phyloP scores from a whole-genome alignment of 2,329 filamentous ascomycete species.

The Neurospora sp. region DNA sequence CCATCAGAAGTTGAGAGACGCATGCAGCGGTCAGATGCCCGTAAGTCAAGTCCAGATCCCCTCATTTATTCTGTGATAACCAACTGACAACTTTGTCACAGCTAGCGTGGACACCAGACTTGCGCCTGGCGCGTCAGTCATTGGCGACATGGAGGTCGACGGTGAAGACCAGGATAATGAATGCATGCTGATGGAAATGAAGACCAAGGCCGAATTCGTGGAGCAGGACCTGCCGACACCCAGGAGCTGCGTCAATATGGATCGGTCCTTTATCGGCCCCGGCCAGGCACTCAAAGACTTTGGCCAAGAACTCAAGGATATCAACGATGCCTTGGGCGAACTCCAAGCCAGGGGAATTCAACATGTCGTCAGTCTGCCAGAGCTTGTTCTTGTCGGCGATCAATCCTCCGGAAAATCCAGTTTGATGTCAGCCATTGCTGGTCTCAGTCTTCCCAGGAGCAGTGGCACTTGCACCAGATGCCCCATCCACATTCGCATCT shows the following conservation, averaged over 20 bases:
- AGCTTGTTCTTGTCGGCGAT: slow-evolving; percentile 75
- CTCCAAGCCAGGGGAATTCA: slow-evolving; percentile 66
- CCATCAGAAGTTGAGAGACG: slow-evolving; percentile 3
- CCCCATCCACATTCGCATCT: slow-evolving; percentile 69
- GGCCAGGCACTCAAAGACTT: slow-evolving; percentile 41
- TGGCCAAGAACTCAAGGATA: slow-evolving; percentile 52
- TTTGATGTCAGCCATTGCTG: slow-evolving; percentile 53
- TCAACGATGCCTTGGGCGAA: slow-evolving; percentile 56
- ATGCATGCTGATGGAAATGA: slow-evolving; percentile 21
- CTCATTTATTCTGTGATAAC: not conserved
- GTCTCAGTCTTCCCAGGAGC: slow-evolving; percentile 61
- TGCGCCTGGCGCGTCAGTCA: not conserved
- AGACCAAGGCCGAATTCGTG: slow-evolving; percentile 4
- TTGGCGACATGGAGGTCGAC: not conserved
- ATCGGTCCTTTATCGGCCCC: slow-evolving; percentile 22
- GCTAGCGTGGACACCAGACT: slow-evolving; percentile 21
- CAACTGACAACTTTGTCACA: slow-evolving; percentile 7
- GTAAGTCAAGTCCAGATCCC: slow-evolving; percentile 7
- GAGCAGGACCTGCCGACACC: slow-evolving; percentile 2
- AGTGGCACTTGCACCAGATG: slow-evolving; percentile 71
- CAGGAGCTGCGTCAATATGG: slow-evolving; percentile 8
- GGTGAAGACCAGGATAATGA: slow-evolving; percentile 16
- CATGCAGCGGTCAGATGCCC: slow-evolving; percentile 13
- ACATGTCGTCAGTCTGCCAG: slow-evolving; percentile 60
- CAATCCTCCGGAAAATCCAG: slow-evolving; percentile 78